Evolutionary conservation across 73 alveolate species (phyloP).

Genomic region (Breviolum minutum): DNA sequence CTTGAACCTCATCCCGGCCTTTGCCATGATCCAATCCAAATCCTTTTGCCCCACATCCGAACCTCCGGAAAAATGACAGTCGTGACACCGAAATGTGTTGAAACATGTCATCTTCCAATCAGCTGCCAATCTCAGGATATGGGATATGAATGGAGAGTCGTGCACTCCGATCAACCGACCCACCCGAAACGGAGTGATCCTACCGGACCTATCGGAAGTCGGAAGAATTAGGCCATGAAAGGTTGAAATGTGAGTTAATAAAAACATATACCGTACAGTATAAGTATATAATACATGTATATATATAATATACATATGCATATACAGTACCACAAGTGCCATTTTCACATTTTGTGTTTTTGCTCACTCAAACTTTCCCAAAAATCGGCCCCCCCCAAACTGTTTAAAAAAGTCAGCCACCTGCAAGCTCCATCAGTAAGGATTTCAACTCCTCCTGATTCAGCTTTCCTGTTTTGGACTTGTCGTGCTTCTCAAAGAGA

Average conservation of each 20-base stretch:
- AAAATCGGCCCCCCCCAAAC: too few species aligned
- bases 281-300: not conserved
- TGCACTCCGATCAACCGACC: not conserved
- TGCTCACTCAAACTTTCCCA: not conserved
- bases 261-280: too few species aligned
- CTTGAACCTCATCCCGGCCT: not conserved
- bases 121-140: too few species aligned
- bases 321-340: not conserved
- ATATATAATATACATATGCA: not conserved
- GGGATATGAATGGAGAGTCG: not conserved
- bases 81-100: not conserved
- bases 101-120: not conserved
- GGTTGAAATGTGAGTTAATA: too few species aligned
- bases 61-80: not conserved
- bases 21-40: slow-evolving; percentile 41
- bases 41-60: not conserved
- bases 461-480: slow-evolving; percentile 40
- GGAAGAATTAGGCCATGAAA: too few species aligned
- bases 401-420: not conserved
- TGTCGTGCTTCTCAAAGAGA: slow-evolving; percentile 54
- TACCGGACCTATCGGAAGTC: not conserved
- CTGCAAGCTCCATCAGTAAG: slow-evolving; percentile 18
- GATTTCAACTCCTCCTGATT: slow-evolving; percentile 8
- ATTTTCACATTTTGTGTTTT: not conserved
- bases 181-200: not conserved